These are phyloP conservation scores for Auriscalpium microsporum DNA, from an alignment of 768 basidiomycete genomes.

Conservation along the genomic window DNA sequence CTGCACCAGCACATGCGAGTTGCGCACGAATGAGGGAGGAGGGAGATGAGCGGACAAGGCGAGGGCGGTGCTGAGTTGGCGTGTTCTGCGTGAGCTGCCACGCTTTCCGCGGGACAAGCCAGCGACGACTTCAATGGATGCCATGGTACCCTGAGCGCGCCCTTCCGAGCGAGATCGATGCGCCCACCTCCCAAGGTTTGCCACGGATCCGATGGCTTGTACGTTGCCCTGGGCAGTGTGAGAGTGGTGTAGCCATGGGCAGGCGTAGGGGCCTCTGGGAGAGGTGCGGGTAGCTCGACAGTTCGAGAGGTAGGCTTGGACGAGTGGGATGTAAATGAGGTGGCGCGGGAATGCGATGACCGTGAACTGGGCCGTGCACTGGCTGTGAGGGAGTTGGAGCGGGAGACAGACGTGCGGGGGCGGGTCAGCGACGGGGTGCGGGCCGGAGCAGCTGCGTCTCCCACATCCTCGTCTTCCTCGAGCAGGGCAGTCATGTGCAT, in stretches of 20 bases:
- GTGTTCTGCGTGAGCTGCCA: not conserved
- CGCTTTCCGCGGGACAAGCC: slow-evolving; percentile 26
- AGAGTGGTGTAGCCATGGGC: slow-evolving; percentile 32
- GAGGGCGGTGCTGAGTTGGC: slow-evolving; percentile 17
- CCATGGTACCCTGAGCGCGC: slow-evolving; percentile 83
- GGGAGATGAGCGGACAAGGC: slow-evolving; percentile 27
- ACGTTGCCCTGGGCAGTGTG: slow-evolving; percentile 37
- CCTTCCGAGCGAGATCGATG: slow-evolving; percentile 72
- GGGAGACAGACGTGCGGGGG: slow-evolving; percentile 9
- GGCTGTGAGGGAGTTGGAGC: not conserved
- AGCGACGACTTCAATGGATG: slow-evolving; percentile 69
- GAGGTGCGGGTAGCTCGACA: slow-evolving; percentile 25
- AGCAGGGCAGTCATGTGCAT: slow-evolving; percentile 30
- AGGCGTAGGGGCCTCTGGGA: slow-evolving; percentile 16
- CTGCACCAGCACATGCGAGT: slow-evolving; percentile 69
- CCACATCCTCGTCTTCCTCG: slow-evolving; percentile 30
- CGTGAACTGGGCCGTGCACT: slow-evolving; percentile 1
- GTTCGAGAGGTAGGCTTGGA: slow-evolving; percentile 12
- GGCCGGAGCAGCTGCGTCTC: slow-evolving; percentile 17
- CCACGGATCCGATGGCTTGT: slow-evolving; percentile 29
- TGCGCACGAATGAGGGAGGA: slow-evolving; percentile 68
- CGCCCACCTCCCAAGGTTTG: slow-evolving; percentile 34
- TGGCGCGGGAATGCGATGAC: slow-evolving; percentile 5
- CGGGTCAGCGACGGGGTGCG: slow-evolving; percentile 17
- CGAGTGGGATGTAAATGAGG: slow-evolving; percentile 2